Conservation (phyloP, 805 yeast species). For the Hanseniaspora mollemarum region DNA sequence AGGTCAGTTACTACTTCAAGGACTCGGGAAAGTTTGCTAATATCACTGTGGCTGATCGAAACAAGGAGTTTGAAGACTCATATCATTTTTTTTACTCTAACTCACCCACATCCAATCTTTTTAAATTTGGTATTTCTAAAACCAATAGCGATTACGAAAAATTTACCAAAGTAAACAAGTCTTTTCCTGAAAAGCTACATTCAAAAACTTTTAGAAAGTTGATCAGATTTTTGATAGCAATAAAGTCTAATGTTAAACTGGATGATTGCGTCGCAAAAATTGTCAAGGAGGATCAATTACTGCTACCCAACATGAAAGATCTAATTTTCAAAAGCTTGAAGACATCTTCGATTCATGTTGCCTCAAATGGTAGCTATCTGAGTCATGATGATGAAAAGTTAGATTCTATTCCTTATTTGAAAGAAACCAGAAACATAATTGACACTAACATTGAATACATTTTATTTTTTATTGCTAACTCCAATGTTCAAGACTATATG, state of each 20-base stretch:
- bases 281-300: slow-evolving; percentile 7
- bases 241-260: slow-evolving; percentile 13
- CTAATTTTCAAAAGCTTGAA: slow-evolving; percentile 15
- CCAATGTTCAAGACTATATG: slow-evolving; percentile 38
- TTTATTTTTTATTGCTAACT: slow-evolving; percentile 38
- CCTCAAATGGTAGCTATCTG: not conserved
- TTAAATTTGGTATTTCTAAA: slow-evolving; percentile 4
- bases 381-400: slow-evolving; percentile 11
- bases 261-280: slow-evolving; percentile 14
- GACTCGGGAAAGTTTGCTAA: not conserved
- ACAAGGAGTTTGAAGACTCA: slow-evolving; percentile 15
- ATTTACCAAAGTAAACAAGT: not conserved
- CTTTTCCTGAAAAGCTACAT: slow-evolving; percentile 1
- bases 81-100: slow-evolving; percentile 9
- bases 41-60: slow-evolving; percentile 9
- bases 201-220: slow-evolving; percentile 5
- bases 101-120: not conserved
- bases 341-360: slow-evolving; percentile 13
- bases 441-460: slow-evolving; percentile 35
- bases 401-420: slow-evolving; percentile 21
- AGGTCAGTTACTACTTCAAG: slow-evolving; percentile 5
- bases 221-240: slow-evolving; percentile 9
- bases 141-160: not conserved
- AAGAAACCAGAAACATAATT: slow-evolving; percentile 27
- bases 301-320: slow-evolving; percentile 11